phyloP scores from a whole-genome alignment of 257 asterid genomes.

The Verbena officinalis region DNA sequence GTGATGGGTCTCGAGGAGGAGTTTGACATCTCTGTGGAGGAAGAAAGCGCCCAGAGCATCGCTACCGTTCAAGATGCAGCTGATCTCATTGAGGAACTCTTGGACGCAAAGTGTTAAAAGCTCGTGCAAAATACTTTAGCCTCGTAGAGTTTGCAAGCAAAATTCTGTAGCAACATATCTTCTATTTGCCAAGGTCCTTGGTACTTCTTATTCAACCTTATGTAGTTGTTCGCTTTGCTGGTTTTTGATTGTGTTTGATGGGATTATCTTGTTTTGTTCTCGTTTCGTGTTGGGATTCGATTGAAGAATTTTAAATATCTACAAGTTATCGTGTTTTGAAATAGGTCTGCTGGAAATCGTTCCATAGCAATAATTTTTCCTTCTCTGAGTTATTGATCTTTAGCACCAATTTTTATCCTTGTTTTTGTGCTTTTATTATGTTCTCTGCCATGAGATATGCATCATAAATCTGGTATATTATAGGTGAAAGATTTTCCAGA shows the following conservation, averaged over 20 bases:
- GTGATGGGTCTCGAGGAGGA: constrained; percentile 98
- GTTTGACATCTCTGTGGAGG: constrained; percentile 87
- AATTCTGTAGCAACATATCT: constrained; percentile 30
- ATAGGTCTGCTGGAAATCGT: too few relatives aligned
- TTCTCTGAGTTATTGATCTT: too few relatives aligned
- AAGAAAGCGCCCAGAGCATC: constrained; percentile 90
- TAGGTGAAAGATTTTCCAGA: too few relatives aligned
- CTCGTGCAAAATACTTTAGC: constrained; percentile 18
- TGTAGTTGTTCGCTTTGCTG: constrained; percentile 21
- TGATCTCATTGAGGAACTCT: constrained; percentile 74
- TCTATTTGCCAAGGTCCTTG: background rate
- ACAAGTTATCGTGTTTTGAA: background rate
- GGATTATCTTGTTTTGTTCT: constrained; percentile 19
- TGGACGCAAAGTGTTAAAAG: constrained; percentile 46
- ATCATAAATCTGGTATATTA: too few relatives aligned
- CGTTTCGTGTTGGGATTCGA: constrained; percentile 25
- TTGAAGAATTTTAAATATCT: constrained; percentile 25
- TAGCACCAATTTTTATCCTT: too few relatives aligned
- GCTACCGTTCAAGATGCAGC: constrained; percentile 93
- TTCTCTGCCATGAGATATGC: too few relatives aligned
- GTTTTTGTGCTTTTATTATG: too few relatives aligned
- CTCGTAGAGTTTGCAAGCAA: constrained; percentile 29
- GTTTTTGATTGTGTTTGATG: constrained; percentile 28
- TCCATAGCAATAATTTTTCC: too few relatives aligned
- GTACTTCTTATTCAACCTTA: constrained; percentile 23